phyloP scores from a whole-genome alignment of 2,329 filamentous ascomycete genomes.

The Aspergillus spinulosporus region DNA sequence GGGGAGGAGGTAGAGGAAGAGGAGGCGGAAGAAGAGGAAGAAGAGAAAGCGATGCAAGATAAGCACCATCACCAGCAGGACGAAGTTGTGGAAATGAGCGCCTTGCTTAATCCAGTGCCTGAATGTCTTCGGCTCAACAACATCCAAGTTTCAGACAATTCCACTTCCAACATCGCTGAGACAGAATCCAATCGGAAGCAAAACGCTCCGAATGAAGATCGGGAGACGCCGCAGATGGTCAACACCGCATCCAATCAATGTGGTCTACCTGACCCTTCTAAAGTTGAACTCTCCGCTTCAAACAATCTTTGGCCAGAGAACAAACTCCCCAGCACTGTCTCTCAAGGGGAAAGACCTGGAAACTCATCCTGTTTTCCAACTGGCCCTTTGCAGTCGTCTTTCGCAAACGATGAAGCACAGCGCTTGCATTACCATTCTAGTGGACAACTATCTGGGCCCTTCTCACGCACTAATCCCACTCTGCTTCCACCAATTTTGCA shows the following conservation, averaged over 20 bases:
- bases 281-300: neutral
- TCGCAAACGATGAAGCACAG: neutral
- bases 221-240: neutral
- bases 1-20: conserved; percentile 13
- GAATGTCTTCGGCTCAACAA: conserved; percentile 12
- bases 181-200: neutral
- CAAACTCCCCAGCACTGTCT: neutral
- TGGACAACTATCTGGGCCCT: conserved; percentile 13
- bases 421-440: conserved; percentile 1
- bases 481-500: neutral
- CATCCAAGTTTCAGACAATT: neutral
- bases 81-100: too few relatives aligned
- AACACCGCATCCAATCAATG: neutral
- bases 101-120: neutral
- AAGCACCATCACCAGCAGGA: too few relatives aligned
- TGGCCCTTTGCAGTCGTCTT: neutral
- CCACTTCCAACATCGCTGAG: conserved; percentile 1
- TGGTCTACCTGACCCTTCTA: neutral
- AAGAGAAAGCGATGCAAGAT: neutral
- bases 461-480: neutral
- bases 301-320: neutral
- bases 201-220: neutral
- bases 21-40: conserved; percentile 11
- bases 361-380: neutral
- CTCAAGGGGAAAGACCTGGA: neutral